Evolutionary conservation across 2,329 filamentous ascomycete species (phyloP).

Genomic region (Fusarium sp.): DNA sequence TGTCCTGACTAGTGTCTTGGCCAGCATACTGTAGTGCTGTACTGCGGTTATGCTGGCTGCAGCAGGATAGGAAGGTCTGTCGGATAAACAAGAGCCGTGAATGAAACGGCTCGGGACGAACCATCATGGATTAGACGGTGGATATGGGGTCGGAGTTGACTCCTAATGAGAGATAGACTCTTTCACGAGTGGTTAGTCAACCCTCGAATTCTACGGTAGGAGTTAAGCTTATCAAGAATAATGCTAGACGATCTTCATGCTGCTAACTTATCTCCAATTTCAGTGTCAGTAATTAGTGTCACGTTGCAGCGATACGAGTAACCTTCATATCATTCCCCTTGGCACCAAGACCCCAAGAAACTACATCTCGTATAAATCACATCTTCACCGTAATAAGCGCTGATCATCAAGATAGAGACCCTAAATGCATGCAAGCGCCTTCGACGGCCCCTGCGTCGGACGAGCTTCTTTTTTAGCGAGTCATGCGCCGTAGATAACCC

Average conservation of each 20-base stretch:
- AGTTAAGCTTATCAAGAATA: conserved; percentile 24
- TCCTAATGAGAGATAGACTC: neutral
- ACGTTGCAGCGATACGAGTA: neutral
- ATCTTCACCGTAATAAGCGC: neutral
- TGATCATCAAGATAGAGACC: conserved; percentile 6
- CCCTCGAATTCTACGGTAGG: neutral
- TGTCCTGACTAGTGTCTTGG: neutral
- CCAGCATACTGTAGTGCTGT: neutral
- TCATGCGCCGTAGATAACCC: conserved; percentile 16
- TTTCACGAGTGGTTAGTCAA: neutral
- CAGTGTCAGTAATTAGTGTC: neutral
- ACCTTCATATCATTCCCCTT: neutral
- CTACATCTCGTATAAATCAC: neutral
- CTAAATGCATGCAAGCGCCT: neutral
- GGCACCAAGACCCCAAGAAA: neutral
- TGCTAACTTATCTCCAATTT: too few relatives aligned
- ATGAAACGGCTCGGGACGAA: conserved; percentile 29
- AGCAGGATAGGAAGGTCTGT: conserved; percentile 31
- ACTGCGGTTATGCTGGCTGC: neutral
- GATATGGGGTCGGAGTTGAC: conserved; percentile 7
- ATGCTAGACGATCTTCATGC: neutral
- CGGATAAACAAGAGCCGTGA: conserved; percentile 5
- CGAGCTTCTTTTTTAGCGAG: conserved; percentile 15
- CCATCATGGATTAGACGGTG: conserved; percentile 4
- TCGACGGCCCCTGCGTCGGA: conserved; percentile 20